phyloP scores from a whole-genome alignment of 2,329 filamentous ascomycete genomes.

The Alternaria angustiovoidea region DNA sequence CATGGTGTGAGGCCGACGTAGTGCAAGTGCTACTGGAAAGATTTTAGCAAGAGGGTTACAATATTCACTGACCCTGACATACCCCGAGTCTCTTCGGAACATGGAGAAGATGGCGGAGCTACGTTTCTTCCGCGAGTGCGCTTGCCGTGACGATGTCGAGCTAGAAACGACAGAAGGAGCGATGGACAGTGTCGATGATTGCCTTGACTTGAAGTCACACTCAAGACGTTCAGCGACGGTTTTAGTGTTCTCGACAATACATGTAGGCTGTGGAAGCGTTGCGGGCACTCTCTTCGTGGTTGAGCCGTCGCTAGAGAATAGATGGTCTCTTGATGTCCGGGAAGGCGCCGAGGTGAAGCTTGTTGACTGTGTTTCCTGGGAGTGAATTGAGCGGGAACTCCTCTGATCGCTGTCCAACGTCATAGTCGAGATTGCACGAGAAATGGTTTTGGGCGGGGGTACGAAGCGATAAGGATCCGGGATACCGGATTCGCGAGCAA shows the following conservation, averaged over 20 bases:
- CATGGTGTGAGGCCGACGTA: conserved; percentile 36
- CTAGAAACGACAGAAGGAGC: conserved; percentile 33
- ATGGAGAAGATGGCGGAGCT: conserved; percentile 42
- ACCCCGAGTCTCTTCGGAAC: conserved; percentile 45
- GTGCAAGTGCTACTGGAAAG: conserved; percentile 31
- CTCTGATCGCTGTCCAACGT: conserved; percentile 42
- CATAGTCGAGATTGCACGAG: conserved; percentile 41
- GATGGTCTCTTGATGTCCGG: conserved; percentile 42
- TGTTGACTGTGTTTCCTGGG: conserved; percentile 48
- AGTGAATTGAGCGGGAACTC: conserved; percentile 47
- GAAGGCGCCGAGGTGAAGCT: conserved; percentile 45
- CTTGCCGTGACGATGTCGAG: conserved; percentile 28
- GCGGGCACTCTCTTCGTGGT: conserved; percentile 27
- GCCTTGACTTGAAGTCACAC: conserved; percentile 26
- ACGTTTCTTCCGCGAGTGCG: conserved; percentile 37
- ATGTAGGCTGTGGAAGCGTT: conserved; percentile 24
- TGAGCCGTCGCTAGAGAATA: conserved; percentile 27
- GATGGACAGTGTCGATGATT: conserved; percentile 35
- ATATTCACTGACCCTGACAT: conserved; percentile 7
- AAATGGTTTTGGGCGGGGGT: conserved; percentile 31
- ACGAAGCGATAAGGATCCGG: conserved; percentile 45
- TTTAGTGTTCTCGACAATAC: conserved; percentile 31
- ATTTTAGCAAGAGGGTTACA: conserved; percentile 23
- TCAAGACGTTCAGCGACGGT: conserved; percentile 25
- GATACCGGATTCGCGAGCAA: conserved; percentile 43